Base-by-base conservation (phyloP, 31 red algal genomes). In the Porphyra umbilicalis region DNA sequence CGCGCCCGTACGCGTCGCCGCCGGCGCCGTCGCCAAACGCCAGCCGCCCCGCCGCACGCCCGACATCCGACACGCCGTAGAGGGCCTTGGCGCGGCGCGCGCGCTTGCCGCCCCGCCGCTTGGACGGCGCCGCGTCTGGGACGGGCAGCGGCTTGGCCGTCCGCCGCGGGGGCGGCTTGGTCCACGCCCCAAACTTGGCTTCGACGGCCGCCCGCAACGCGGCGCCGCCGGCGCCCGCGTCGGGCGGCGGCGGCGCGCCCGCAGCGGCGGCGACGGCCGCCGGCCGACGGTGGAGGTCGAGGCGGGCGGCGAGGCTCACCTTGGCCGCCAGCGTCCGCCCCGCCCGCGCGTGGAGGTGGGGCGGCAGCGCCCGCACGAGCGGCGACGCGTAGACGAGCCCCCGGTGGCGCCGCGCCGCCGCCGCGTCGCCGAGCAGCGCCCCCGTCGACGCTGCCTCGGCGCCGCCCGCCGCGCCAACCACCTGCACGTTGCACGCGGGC, bases 61-160 rank as follows among this genome's bases (percentile, higher is more conserved):
- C 89, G 90, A 91, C 91, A 39, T 95, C 93, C 30, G 83, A 89
- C 68, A 88, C 84, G 75, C 90, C 93, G 18, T 89, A 95, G 32
- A 75, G 86, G 80, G 76, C 92, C 92, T 40, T 94, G 87, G 87
- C 92, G 85, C 75, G 89, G 87, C 38, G 85, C 85, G 31, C 86
- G 86, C 71, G 88, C 88, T 15, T 91, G 90, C 39, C 91, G 89
- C 85, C 90, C 90, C 85, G 88, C 88, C 29, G 88, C 91, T 80
- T 89, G 89, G 93, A 95, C 88, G 88, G 35, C 77, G 35, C 35
- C 20, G 77, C 10, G n/a, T 79, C 57, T 18, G 57, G 57, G 20
- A 71, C 14, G 13, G 57, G 57, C 20, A 71, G 57, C 25, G 57
- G 57, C 57, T 71, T 71, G 57, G 57, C 57, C 57, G 57, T 71